Evolutionary conservation across 257 asterid species (phyloP).

Genomic region (Asclepias syriaca): DNA sequence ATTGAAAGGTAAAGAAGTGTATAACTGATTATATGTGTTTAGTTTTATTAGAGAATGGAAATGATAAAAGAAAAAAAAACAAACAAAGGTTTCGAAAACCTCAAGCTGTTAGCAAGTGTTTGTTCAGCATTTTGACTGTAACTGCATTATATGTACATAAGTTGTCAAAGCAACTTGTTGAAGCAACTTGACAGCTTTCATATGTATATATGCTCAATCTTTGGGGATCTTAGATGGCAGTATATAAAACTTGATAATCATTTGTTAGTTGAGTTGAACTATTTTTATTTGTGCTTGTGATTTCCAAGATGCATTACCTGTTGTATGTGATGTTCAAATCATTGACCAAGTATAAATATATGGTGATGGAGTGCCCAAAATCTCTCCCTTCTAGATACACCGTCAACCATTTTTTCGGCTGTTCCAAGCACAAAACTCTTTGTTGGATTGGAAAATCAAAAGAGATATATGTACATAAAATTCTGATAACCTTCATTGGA

Average conservation of each 20-base stretch:
- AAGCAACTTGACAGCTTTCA: neutral
- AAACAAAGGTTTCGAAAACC: neutral
- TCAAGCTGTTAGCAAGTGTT: neutral
- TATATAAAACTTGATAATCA: neutral
- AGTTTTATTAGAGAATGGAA: neutral
- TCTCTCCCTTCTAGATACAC: neutral
- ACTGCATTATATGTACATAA: constrained; percentile 9
- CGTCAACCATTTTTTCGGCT: neutral
- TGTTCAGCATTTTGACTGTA: constrained; percentile 6
- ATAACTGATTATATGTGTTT: constrained; percentile 9
- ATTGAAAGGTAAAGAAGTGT: neutral
- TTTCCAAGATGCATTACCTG: neutral
- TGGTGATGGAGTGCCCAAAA: neutral
- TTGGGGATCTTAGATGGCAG: neutral
- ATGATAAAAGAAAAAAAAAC: neutral
- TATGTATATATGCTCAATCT: constrained; percentile 2
- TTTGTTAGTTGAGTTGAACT: neutral
- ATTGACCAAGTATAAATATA: neutral
- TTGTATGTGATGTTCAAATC: constrained; percentile 6
- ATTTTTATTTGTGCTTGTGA: neutral
- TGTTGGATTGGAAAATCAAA: no score
- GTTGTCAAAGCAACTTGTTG: neutral
- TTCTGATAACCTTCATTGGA: no score
- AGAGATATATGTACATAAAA: no score
- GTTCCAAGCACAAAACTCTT: no score